Percentiles rank a stretch among this genome's conserved stretches.
phyloP scores from a whole-genome alignment of 805 yeast species.

The Candida pseudoglaebosa region DNA sequence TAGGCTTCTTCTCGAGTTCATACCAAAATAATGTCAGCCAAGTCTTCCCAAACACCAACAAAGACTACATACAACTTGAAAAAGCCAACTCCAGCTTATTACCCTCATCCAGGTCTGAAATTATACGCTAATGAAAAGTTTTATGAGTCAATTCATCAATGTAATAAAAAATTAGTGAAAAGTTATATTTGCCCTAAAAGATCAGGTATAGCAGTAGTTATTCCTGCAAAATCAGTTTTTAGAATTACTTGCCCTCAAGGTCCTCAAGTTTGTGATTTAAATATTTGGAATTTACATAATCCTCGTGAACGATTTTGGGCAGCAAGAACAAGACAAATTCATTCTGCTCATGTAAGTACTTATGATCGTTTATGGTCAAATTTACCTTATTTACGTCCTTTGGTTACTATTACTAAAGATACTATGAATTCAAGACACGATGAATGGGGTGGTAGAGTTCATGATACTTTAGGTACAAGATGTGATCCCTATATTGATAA shows the following conservation, averaged over 20 bases:
- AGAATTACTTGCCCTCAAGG: constrained; percentile 63
- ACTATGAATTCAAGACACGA: constrained; percentile 53
- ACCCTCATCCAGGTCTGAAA: constrained; percentile 52
- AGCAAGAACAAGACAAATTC: constrained; percentile 62
- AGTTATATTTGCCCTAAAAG: constrained; percentile 47
- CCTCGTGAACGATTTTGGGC: constrained; percentile 70
- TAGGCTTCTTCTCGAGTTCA: not conserved
- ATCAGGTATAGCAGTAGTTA: constrained; percentile 58
- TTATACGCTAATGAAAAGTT: constrained; percentile 47
- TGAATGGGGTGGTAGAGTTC: constrained; percentile 63
- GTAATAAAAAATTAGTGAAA: constrained; percentile 41
- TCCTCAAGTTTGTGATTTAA: constrained; percentile 68
- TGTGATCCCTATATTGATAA: constrained; percentile 70
- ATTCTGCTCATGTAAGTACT: constrained; percentile 57
- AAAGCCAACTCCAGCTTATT: constrained; percentile 53
- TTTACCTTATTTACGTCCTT: constrained; percentile 61
- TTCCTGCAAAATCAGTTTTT: constrained; percentile 58
- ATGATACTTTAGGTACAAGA: constrained; percentile 64
- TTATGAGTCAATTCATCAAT: constrained; percentile 42
- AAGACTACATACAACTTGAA: constrained; percentile 32
- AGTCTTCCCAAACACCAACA: constrained; percentile 29
- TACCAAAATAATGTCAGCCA: constrained; percentile 2
- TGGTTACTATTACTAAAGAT: constrained; percentile 62
- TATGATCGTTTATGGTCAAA: constrained; percentile 64
- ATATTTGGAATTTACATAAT: constrained; percentile 58